Conservation (phyloP, 2,329 filamentous ascomycete species). For the Pleurostoma richardsiae region DNA sequence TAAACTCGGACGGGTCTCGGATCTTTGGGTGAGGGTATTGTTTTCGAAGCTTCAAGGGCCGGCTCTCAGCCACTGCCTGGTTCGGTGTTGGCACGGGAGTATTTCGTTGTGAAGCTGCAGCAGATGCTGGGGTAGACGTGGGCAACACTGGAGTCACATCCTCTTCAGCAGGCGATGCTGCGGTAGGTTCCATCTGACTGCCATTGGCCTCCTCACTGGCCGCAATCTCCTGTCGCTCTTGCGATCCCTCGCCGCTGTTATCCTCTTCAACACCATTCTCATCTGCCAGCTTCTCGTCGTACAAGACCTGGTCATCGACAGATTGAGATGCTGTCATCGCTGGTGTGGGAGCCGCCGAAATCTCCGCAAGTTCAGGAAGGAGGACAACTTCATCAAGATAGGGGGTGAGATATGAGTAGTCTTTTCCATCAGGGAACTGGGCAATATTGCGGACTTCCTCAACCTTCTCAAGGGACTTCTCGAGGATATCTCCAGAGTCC, state of each 20-base stretch:
- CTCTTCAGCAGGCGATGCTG: no score
- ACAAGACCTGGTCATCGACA: slow-evolving; percentile 2
- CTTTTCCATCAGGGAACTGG: slow-evolving; percentile 17
- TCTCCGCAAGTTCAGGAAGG: slow-evolving; percentile 27
- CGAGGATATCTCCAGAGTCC: no score
- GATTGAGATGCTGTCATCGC: not conserved
- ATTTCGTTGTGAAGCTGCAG: not conserved
- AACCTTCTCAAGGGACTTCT: no score
- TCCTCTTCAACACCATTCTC: slow-evolving; percentile 1
- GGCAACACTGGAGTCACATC: no score
- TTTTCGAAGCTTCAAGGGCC: slow-evolving; percentile 12
- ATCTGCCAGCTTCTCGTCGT: slow-evolving; percentile 6
- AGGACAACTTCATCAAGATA: slow-evolving; percentile 31
- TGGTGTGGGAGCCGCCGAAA: not conserved
- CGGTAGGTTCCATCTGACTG: no score
- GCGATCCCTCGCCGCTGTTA: no score
- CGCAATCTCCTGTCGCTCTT: no score
- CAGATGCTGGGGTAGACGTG: no score
- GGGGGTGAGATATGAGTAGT: slow-evolving; percentile 33
- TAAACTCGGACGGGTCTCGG: slow-evolving; percentile 43
- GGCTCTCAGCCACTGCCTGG: slow-evolving; percentile 6
- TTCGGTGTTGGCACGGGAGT: slow-evolving; percentile 6
- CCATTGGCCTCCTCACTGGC: no score
- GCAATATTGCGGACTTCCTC: no score
- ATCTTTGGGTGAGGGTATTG: slow-evolving; percentile 45